Conservation (phyloP, 192 early-diverging fungal genomes). For the Entomortierella beljakovae region DNA sequence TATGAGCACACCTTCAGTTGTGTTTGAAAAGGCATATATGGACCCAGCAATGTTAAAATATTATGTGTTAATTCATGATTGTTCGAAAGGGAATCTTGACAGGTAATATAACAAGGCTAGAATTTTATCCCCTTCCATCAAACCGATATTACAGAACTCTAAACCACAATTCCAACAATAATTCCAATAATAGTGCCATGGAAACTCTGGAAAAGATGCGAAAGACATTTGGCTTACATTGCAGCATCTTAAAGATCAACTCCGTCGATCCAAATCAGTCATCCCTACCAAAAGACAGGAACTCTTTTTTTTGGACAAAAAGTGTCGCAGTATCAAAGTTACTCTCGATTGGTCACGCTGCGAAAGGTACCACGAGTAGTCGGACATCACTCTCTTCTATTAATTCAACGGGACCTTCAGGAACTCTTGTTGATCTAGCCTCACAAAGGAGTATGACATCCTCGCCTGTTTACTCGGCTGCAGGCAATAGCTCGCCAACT, state of each 20-base stretch:
- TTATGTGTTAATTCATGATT: constrained; percentile 90
- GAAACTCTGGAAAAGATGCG: constrained; percentile 72
- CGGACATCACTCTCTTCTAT: constrained; percentile 33
- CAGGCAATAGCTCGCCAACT: constrained; percentile 49
- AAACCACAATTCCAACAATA: background rate
- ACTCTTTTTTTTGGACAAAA: constrained; percentile 60
- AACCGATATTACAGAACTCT: background rate
- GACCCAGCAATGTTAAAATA: constrained; percentile 85
- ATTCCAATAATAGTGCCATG: constrained; percentile 60
- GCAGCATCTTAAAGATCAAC: constrained; percentile 72
- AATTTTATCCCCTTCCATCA: background rate
- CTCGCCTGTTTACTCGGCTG: constrained; percentile 51
- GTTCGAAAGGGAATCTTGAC: constrained; percentile 59
- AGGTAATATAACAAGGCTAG: constrained; percentile 51
- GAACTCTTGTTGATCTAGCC: constrained; percentile 26
- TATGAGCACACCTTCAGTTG: constrained; percentile 60
- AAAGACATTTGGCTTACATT: constrained; percentile 71
- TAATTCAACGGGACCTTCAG: constrained; percentile 13
- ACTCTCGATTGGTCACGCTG: constrained; percentile 21
- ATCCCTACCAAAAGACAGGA: constrained; percentile 25
- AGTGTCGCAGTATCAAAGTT: constrained; percentile 51
- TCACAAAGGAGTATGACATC: constrained; percentile 44
- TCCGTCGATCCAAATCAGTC: constrained; percentile 47
- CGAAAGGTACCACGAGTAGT: constrained; percentile 18
- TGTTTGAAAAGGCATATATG: constrained; percentile 77